Conservation (phyloP, 106 monocot genomes). For the Dendrobium huoshanense region DNA sequence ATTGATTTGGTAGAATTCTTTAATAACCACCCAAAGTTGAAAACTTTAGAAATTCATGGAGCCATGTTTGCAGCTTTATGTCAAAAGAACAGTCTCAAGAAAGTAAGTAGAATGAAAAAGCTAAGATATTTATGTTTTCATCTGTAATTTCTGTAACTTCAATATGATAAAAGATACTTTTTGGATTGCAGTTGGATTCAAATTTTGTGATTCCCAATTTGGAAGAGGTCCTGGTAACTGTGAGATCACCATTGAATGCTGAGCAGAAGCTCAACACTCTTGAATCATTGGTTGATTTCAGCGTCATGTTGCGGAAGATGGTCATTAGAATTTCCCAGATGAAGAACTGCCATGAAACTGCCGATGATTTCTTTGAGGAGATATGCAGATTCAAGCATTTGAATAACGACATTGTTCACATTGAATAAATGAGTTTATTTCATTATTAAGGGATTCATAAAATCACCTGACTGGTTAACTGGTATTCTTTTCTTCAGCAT, state of each 20-base stretch:
- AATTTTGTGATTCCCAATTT: constrained; percentile 64
- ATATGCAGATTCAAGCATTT: constrained; percentile 57
- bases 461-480: not conserved
- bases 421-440: constrained; percentile 37
- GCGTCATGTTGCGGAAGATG: constrained; percentile 48
- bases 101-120: constrained; percentile 27
- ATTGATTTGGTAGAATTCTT: constrained; percentile 83
- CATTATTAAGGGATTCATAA: not conserved
- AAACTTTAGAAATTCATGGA: constrained; percentile 84
- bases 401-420: constrained; percentile 45
- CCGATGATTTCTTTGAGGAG: constrained; percentile 88
- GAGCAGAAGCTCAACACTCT: constrained; percentile 88
- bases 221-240: constrained; percentile 72
- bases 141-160: not conserved
- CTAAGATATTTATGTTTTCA: not conserved
- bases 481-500: not conserved
- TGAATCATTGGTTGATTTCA: constrained; percentile 47
- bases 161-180: not conserved
- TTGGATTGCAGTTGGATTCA: constrained; percentile 56
- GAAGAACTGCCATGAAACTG: constrained; percentile 71
- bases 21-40: constrained; percentile 66
- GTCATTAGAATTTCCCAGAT: constrained; percentile 80
- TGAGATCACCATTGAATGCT: constrained; percentile 85
- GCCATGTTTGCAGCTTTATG: constrained; percentile 93
- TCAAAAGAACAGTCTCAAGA: constrained; percentile 75